Percentiles rank a stretch among this genome's conserved stretches.
These are phyloP conservation scores for Saxophila tyrrhenica DNA, from an alignment of 495 filamentous ascomycete genomes.

Conservation along the genomic window DNA sequence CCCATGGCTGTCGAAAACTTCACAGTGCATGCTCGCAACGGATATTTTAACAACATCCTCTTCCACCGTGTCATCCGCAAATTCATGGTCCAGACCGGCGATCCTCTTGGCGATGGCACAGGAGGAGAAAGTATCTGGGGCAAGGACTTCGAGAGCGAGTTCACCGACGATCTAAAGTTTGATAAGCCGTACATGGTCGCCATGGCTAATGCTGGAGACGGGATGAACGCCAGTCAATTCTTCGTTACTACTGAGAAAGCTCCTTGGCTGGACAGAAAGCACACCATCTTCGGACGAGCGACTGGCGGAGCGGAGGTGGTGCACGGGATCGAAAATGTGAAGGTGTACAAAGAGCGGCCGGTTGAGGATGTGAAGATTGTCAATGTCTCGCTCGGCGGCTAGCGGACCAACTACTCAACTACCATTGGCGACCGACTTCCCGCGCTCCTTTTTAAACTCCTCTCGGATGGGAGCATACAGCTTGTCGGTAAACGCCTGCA, in stretches of 20 bases:
- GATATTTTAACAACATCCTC: conserved; percentile 94
- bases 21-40: conserved; percentile 72
- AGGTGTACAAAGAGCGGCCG: conserved; percentile 90
- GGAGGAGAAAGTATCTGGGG: conserved; percentile 98
- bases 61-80: conserved; percentile 97
- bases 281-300: conserved; percentile 89
- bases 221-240: conserved; percentile 66
- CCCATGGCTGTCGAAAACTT: conserved; percentile 99
- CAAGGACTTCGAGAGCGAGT: conserved; percentile 89
- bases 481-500: conserved; percentile 1
- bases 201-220: conserved; percentile 94
- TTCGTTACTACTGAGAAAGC: conserved; percentile 98
- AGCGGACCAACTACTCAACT: no score
- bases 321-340: conserved; percentile 87
- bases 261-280: conserved; percentile 92
- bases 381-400: conserved; percentile 46
- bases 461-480: conserved; percentile 10
- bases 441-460: conserved; percentile 9
- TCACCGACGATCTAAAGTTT: conserved; percentile 68
- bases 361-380: conserved; percentile 96
- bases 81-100: conserved; percentile 95
- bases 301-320: conserved; percentile 89
- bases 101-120: conserved; percentile 89
- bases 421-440: conserved; percentile 17
- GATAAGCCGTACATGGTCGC: conserved; percentile 93